Conservation (phyloP, 805 yeast genomes). For the Metschnikowia reukaufii region DNA sequence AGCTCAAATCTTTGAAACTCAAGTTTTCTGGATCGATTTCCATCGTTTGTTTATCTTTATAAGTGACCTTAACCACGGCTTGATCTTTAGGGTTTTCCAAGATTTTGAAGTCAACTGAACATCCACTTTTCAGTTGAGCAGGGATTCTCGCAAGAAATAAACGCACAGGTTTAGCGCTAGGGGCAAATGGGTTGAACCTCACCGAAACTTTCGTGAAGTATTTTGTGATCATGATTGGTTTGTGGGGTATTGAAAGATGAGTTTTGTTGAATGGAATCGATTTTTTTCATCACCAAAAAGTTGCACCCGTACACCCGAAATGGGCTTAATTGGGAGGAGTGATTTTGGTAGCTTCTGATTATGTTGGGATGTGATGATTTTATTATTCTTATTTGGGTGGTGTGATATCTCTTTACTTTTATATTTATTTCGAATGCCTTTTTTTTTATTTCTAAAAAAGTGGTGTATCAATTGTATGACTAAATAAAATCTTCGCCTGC, state of each 20-base stretch:
- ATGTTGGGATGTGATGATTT: too few species aligned
- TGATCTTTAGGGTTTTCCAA: slow-evolving; percentile 42
- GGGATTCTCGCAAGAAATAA: slow-evolving; percentile 79
- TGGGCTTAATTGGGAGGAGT: too few species aligned
- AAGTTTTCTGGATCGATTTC: slow-evolving; percentile 62
- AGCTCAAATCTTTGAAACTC: slow-evolving; percentile 60
- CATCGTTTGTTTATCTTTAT: slow-evolving; percentile 72
- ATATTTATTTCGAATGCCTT: too few species aligned
- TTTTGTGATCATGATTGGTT: slow-evolving; percentile 73
- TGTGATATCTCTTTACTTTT: too few species aligned
- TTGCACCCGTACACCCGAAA: background rate
- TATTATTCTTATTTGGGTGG: too few species aligned
- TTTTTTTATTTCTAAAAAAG: too few species aligned
- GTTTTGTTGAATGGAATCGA: too few species aligned
- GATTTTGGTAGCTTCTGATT: too few species aligned
- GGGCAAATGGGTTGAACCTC: slow-evolving; percentile 73
- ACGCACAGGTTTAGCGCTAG: slow-evolving; percentile 74
- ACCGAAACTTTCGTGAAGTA: slow-evolving; percentile 78
- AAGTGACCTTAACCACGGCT: slow-evolving; percentile 73
- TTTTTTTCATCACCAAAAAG: too few species aligned
- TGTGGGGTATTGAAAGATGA: background rate
- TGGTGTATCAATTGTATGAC: too few species aligned
- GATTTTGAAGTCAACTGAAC: slow-evolving; percentile 62
- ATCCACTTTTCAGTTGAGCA: slow-evolving; percentile 60
- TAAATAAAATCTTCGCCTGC: too few species aligned